Evolutionary conservation across 2,329 filamentous ascomycete species (phyloP), one percentile per base, ranked within the genome.

Genomic region (Colletotrichum incanum): DNA sequence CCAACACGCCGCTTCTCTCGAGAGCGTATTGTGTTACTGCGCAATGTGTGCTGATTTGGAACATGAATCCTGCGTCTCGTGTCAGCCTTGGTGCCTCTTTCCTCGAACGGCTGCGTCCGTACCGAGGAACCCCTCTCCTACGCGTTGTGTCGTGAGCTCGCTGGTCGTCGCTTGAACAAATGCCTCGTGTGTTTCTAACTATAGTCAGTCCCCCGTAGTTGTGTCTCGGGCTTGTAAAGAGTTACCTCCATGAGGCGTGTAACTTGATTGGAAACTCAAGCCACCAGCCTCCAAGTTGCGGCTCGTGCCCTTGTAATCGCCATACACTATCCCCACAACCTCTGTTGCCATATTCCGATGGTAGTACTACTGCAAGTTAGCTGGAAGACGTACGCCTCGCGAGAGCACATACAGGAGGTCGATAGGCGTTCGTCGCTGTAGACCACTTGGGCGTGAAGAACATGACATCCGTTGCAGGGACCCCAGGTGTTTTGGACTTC

Each of bases 381-480:
- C 66, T 28, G 67, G 45, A 11, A 16, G 45, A 14, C 37, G 5
- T 7, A 16, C 16, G 41, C 7, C 16, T 39, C 11, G 18, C 18
- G 11, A 49, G 20, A 41, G 37, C 16, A 72, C 70, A 4, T 69
- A 76, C 75, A 12, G 89, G 88, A 16, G 87, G 86, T 5, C 89
- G 84, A 80, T 90, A 89, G 0, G 88, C 90, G 54, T 85, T 85
- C 61, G 88, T 86, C 0, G 85, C 85, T 2, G 90, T 88, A 18
- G 89, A 85, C 89, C 89, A 92, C 54, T 90, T 85, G 0, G 90
- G 89, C 1, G 89, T 89, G 79, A 92, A 91, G 77, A 90, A 88
- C 74, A 91, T 86, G 74, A 92, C 91, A 79, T 92, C 90, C 0
- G 87, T 88, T 5, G 88, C 81, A 12, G 88, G 86, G 0, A 88